Evolutionary conservation across 129 eudicot genomes (phyloP), one percentile per base, ranked within the genome.

Genomic region (Arctium minus): DNA sequence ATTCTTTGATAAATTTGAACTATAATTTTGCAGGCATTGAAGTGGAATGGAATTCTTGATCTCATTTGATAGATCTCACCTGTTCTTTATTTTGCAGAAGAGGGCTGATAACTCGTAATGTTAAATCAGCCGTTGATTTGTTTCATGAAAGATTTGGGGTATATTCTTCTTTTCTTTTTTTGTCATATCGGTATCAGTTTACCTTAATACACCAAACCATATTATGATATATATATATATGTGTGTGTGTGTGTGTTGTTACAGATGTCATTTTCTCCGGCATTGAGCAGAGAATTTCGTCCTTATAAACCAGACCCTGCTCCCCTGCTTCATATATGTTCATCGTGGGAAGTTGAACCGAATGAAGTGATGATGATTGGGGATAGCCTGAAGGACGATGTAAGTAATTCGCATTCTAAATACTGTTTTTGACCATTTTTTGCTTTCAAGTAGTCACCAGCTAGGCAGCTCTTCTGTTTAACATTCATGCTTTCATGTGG

Each of bases 231-330:
- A 5, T 17, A 17, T 53, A 13, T 53, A 13, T 22, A 56, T 33
- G 37, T 44, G 2, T 38, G 42, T 70, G 42, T 36, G 2, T 81
- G 9, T 62, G 4, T 88, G 8, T 86, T 81, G 80, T 82, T 88
- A 70, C 94, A 96, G 99, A 85, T 89, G 83, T 82, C 76, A 77
- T 96, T 93, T 86, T 92, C 88, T 87, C 99, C 99, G 32, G 98
- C 99, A 42, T 86, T 96, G 80, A 96, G 99, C 84, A 82, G 99
- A 87, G 99, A 96, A 74, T 96, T 89, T 79, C 97, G 93, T 39
- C 99, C 99, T 76, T 96, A 82, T 56, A 96, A 96, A 86, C 99
- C 99, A 64, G 96, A 96, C 81, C 99, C 99, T 37, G 98, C 90
- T 80, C 98, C 99, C 29, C 82, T 96, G 65, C 89, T 96, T 70